A percentile compares a stretch with the other conserved stretches of the same genome.
phyloP scores from a whole-genome alignment of 805 yeast genomes.

The Torulaspora delbrueckii region DNA sequence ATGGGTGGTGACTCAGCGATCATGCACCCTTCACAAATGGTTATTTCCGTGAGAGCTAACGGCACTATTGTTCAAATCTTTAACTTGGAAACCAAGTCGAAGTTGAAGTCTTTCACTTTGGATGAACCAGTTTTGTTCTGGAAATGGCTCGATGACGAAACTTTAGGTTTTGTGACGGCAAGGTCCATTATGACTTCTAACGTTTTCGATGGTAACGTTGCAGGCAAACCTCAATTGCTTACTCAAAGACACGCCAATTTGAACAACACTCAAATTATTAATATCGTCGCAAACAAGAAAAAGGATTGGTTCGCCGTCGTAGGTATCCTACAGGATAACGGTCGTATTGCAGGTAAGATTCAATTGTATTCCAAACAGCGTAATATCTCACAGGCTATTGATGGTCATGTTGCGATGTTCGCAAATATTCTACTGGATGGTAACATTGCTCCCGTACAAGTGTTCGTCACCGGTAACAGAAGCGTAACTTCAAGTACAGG shows the following conservation, averaged over 20 bases:
- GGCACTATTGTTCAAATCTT: slow-evolving; percentile 95
- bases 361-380: slow-evolving; percentile 86
- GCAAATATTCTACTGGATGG: slow-evolving; percentile 71
- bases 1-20: slow-evolving; percentile 98
- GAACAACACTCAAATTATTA: slow-evolving; percentile 81
- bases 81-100: slow-evolving; percentile 79
- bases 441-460: slow-evolving; percentile 67
- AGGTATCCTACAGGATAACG: slow-evolving; percentile 91
- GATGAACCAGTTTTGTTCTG: slow-evolving; percentile 89
- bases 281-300: slow-evolving; percentile 73
- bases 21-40: slow-evolving; percentile 86
- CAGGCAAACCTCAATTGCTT: slow-evolving; percentile 71
- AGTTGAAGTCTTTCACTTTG: slow-evolving; percentile 81
- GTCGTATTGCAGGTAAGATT: slow-evolving; percentile 92
- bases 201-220: slow-evolving; percentile 72
- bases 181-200: slow-evolving; percentile 74
- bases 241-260: slow-evolving; percentile 80
- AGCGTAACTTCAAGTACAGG: slow-evolving; percentile 71
- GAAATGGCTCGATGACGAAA: slow-evolving; percentile 79
- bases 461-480: slow-evolving; percentile 90
- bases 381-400: slow-evolving; percentile 92
- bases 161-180: slow-evolving; percentile 81
- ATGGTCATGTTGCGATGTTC: slow-evolving; percentile 94
- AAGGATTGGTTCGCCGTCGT: slow-evolving; percentile 91
- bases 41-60: slow-evolving; percentile 90